Percentiles rank a stretch among this genome's conserved stretches.
phyloP scores from a whole-genome alignment of 805 yeast species.

The Naumovozyma castellii region DNA sequence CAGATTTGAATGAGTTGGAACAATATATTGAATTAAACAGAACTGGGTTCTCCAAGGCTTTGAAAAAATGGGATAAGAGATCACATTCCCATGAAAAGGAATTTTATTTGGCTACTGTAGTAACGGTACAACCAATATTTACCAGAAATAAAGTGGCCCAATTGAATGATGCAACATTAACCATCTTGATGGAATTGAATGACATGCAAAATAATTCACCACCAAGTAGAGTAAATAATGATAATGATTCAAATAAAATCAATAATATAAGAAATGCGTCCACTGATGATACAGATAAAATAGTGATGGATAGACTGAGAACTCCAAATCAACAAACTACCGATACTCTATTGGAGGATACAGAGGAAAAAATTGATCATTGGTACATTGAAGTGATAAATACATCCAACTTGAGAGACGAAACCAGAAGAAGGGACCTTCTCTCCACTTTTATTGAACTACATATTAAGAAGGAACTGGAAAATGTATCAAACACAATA shows the following conservation, averaged over 20 bases:
- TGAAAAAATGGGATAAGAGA: slow-evolving; percentile 96
- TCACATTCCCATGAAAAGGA: slow-evolving; percentile 93
- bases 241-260: slow-evolving; percentile 1
- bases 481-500: background rate
- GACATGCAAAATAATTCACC: slow-evolving; percentile 9
- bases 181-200: slow-evolving; percentile 22
- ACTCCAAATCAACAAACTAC: background rate
- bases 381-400: slow-evolving; percentile 29
- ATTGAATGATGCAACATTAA: slow-evolving; percentile 55
- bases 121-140: slow-evolving; percentile 93
- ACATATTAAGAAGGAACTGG: background rate
- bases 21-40: slow-evolving; percentile 92
- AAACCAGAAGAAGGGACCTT: slow-evolving; percentile 15
- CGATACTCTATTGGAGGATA: background rate
- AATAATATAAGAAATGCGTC: too few relatives aligned
- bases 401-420: slow-evolving; percentile 26
- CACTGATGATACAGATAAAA: background rate
- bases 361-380: slow-evolving; percentile 19
- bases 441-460: slow-evolving; percentile 16
- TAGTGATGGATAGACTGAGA: background rate
- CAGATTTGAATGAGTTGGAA: slow-evolving; percentile 79
- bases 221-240: slow-evolving; percentile 1
- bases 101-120: slow-evolving; percentile 81
- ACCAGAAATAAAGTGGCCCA: slow-evolving; percentile 80
- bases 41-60: slow-evolving; percentile 89